These are phyloP conservation scores for Saksenaea oblongispora DNA, from an alignment of 371 early-diverging fungal species.

Conservation along the genomic window DNA sequence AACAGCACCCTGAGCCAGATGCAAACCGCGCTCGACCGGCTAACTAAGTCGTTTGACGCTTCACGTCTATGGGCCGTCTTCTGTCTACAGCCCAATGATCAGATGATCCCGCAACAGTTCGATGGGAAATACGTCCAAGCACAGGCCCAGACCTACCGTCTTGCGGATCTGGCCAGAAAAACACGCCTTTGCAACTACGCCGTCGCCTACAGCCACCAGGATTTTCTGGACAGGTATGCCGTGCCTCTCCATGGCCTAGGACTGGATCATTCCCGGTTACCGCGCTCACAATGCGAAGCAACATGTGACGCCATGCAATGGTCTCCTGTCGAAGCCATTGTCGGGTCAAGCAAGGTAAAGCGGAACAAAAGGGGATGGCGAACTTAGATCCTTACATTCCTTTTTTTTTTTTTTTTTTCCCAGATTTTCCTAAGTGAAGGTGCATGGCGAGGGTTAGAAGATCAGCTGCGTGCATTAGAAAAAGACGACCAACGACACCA, in stretches of 20 bases:
- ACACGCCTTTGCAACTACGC: slow-evolving; percentile 52
- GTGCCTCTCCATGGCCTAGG: slow-evolving; percentile 42
- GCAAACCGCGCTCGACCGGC: slow-evolving; percentile 73
- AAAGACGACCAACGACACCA: slow-evolving; percentile 46
- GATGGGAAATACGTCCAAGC: slow-evolving; percentile 58
- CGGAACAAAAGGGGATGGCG: too few relatives aligned
- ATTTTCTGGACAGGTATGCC: slow-evolving; percentile 74
- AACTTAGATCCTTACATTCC: neutral
- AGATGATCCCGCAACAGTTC: slow-evolving; percentile 48
- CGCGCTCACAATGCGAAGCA: slow-evolving; percentile 59
- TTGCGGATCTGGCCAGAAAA: slow-evolving; percentile 52
- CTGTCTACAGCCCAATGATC: slow-evolving; percentile 76
- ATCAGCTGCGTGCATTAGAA: slow-evolving; percentile 53
- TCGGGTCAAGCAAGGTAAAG: slow-evolving; percentile 64
- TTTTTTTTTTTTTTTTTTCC: slow-evolving; percentile 7
- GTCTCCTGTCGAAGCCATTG: slow-evolving; percentile 62
- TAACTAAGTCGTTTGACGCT: slow-evolving; percentile 78
- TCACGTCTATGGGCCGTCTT: slow-evolving; percentile 86
- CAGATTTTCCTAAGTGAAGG: slow-evolving; percentile 73
- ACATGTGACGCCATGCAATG: slow-evolving; percentile 66
- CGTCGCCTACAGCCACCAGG: slow-evolving; percentile 58
- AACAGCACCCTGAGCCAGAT: slow-evolving; percentile 58
- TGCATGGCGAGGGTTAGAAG: slow-evolving; percentile 75
- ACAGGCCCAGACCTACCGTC: slow-evolving; percentile 58
- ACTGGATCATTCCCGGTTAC: slow-evolving; percentile 41